Base-by-base conservation (phyloP, 345 rosid genomes). In the Eucalyptus coolabah region DNA sequence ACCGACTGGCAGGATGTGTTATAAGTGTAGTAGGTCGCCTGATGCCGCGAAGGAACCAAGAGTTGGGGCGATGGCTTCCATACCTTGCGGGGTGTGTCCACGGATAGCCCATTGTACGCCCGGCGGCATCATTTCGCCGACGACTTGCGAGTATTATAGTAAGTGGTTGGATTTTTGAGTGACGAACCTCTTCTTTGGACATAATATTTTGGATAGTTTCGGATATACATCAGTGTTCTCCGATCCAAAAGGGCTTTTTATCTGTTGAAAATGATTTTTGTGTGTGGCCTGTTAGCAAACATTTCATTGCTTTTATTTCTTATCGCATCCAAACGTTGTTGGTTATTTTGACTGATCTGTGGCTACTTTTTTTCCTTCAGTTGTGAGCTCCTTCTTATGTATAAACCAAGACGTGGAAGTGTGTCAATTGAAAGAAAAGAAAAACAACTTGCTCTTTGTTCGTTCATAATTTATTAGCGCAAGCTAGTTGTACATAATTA, bases 1-100 rank as follows among this genome's bases (percentile, higher is more conserved):
- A 67, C 93, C 93, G 1, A 90, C 91, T 9, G 96, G 96, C 34
- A 93, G 92, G 88, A 69, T 93, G 91, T 96, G 98, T 83, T 96
- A 95, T 69, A 94, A 89, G 69, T 65, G 91, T 72, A 80, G 89
- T 1, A 89, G 92, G 34, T 94, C 87, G 87, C 92, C 91, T 2
- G 90, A 89, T 6, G 51, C 56, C 32, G 90, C 88, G n/a, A 95
- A 89, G 65, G 96, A 94, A 34, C 92, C 91, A 1, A 94, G 90
- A 83, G 87, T 18, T 15, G 96, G 96, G 21, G 93, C 96, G 18
- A 91, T 97, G 89, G 95, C 97, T 92, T 94, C 96, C 8, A 89
- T 96, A 23, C 98, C 98, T n/a, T 97, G 99, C 17, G 98, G 98
- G 60, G 97, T 91, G 86, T 96, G 99, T 91, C 99, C 99, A 0